phyloP scores from a whole-genome alignment of 768 basidiomycete genomes.

The Pisolithus microcarpus region DNA sequence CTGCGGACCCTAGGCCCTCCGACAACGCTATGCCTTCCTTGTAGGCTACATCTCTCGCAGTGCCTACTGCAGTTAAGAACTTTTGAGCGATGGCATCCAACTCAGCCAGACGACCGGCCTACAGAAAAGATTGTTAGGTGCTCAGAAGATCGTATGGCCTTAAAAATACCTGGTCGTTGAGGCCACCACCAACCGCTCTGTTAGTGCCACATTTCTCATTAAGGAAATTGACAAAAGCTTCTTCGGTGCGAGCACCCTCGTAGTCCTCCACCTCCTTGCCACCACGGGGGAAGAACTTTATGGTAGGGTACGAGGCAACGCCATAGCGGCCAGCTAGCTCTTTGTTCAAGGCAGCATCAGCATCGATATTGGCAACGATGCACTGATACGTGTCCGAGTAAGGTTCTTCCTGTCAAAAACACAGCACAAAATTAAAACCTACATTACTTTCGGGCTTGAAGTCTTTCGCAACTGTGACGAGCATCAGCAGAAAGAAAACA shows the following conservation, averaged over 20 bases:
- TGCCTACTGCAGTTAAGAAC: constrained; percentile 58
- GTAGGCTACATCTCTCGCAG: constrained; percentile 53
- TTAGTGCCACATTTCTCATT: constrained; percentile 85
- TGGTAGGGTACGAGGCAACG: constrained; percentile 80
- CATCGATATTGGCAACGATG: constrained; percentile 85
- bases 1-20: constrained; percentile 43
- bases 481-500: background rate
- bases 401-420: constrained; percentile 1
- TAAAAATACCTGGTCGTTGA: constrained; percentile 55
- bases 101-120: constrained; percentile 78
- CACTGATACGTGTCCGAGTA: constrained; percentile 43
- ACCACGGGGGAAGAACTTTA: constrained; percentile 88
- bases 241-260: constrained; percentile 61
- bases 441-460: constrained; percentile 77
- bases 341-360: constrained; percentile 75
- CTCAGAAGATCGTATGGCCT: background rate
- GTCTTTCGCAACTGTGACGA: constrained; percentile 55
- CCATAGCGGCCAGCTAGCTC: constrained; percentile 64
- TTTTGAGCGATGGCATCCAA: constrained; percentile 73
- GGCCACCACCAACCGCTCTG: constrained; percentile 73
- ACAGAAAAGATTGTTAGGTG: constrained; percentile 4
- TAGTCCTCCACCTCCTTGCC: constrained; percentile 61
- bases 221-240: constrained; percentile 69
- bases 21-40: constrained; percentile 52
- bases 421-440: constrained; percentile 14